Conservation (phyloP, 176 grass and related monocot genomes). For the Eremochloa ophiuroides region DNA sequence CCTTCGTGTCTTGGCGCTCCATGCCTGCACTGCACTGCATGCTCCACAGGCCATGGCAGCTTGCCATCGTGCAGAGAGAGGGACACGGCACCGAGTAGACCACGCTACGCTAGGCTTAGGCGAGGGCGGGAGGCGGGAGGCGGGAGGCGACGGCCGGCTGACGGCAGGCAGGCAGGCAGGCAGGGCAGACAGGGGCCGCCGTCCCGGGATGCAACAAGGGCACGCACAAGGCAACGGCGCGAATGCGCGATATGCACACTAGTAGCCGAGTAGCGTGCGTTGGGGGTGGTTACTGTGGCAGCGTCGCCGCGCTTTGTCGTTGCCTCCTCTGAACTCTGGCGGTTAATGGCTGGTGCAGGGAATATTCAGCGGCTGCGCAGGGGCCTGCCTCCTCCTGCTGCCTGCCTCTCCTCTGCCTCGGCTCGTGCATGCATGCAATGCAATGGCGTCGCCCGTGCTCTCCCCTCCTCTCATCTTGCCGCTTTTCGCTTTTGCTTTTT, state of each 20-base stretch:
- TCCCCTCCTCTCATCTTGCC: neutral
- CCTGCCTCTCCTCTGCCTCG: neutral
- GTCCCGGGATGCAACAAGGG: neutral
- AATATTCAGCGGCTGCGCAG: conserved; percentile 55
- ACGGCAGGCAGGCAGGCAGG: neutral
- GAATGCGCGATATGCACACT: neutral
- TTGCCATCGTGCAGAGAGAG: neutral
- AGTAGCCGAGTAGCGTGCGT: too few species aligned
- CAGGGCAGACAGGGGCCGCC: neutral
- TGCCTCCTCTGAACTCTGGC: conserved; percentile 16
- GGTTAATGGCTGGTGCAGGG: conserved; percentile 38
- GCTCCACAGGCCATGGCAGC: neutral
- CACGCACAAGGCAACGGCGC: neutral
- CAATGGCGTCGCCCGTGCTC: conserved; percentile 21
- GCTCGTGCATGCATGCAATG: neutral
- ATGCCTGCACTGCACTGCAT: neutral
- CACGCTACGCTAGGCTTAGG: neutral
- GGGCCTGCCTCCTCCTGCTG: neutral
- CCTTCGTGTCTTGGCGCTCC: neutral
- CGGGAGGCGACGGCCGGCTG: neutral
- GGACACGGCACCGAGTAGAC: neutral
- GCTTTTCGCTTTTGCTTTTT: conserved; percentile 55
- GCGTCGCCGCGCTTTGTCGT: conserved; percentile 10
- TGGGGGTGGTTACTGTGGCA: neutral
- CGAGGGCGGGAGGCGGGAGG: too few species aligned